Base-by-base conservation (phyloP, 1,139 yeast genomes). In the Hansenula sp. region DNA sequence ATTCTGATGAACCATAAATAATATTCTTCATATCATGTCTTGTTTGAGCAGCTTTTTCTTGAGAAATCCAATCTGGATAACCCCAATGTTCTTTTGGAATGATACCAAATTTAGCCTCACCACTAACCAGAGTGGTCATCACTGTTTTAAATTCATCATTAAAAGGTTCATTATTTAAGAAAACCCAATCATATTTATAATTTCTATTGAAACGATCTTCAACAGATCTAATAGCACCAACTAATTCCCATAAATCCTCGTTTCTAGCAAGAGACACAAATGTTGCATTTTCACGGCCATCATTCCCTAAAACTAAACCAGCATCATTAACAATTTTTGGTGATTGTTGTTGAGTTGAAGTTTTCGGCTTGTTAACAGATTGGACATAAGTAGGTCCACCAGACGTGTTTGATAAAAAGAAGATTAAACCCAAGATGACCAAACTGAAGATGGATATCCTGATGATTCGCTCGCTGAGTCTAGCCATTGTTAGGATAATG, bases 181-280 rank as follows among this genome's bases (percentile, higher is more conserved):
- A 84, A n/a, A 83, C 81, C 93, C 93, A 84, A 54, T 81, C 88
- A 61, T 84, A 84, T 55, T 81, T 76, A 61, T 63, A 84, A 44
- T 75, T 66, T 46, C 67, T 58, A 65, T 88, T 87, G 67, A 87
- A 88, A 40, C 93, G 72, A 56, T 78, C 82, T 65, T 88, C 91
- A 32, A 86, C 76, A 41, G 76, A 70, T 44, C 77, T 73, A 38
- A 88, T 79, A 5, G 94, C 78, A 41, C 70, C 72, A 16, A 83
- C 61, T 44, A 87, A 65, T 7, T 71, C 76, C 60, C 71, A 71
- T 30, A 87, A 60, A 53, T 89, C 96, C 13, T 68, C 60, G 61
- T 88, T 86, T 51, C 94, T 72, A 35, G 87, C 93, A 42, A 89
- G 65, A 10, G 89, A 76, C 44, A 88, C 81, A 54, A 88, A 79